Base-by-base conservation (phyloP, 2,329 filamentous ascomycete genomes). In the Sclerotinia trifoliorum region DNA sequence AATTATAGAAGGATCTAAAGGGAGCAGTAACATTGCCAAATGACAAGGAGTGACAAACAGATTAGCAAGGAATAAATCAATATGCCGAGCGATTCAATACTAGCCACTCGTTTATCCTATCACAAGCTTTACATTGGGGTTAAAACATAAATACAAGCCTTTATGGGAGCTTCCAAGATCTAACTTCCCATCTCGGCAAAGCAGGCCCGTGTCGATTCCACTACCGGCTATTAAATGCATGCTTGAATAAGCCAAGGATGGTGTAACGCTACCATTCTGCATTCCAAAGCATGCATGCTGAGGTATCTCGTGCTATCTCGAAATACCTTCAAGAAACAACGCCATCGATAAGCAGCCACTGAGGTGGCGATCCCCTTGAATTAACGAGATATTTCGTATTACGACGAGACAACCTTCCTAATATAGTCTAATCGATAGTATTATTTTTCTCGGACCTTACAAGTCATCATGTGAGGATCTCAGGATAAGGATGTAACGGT, bases 161-260 rank as follows among this genome's bases (percentile, higher is more conserved):
- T 61, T 61, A 32, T 61, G 24, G 55, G n/a, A 35, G 39, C 21
- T 17, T 32, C 32, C 48, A 51, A 26, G 55, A 32, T 52, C 46
- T 52, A 61, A 55, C 46, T 66, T 66, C 65, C 65, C 56, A 21
- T 67, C 65, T 67, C 48, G 56, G 65, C 24, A 67, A 21, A 35
- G 56, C 56, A 62, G 35, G 65, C 55, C 60, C 56, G 46, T 48
- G 56, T 35, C 65, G 56, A 19, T 56, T 67, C 65, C 65, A 67
- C 24, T 19, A 29, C 54, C 65, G 56, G 56, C 32, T 62, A 44
- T 35, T 42, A 17, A 29, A 54, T 57, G 49, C 39, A 3, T 29
- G 29, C 5, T 56, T 46, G 63, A 35, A 13, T 3, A 51, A 42
- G 17, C 46, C 29, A 35, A n/a, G 29, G 35, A 26, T 35, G 7